Conservation (phyloP, 306 rosid genomes). For the Prunus mira region DNA sequence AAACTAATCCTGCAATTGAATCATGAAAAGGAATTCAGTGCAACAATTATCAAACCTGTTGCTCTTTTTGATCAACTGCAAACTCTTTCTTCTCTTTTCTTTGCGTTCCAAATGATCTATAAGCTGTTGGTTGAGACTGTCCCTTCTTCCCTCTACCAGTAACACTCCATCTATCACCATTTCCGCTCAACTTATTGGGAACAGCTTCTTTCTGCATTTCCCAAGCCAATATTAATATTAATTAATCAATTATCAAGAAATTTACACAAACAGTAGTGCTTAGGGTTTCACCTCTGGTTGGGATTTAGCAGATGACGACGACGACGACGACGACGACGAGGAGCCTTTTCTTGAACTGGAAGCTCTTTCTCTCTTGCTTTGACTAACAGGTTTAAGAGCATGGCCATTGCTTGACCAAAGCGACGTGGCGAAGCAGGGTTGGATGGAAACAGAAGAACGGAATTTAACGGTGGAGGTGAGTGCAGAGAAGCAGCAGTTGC, state of each 20-base stretch:
- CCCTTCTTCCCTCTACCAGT: slow-evolving; percentile 30
- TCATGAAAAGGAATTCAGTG: neutral
- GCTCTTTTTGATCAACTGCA: slow-evolving; percentile 48
- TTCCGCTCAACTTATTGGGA: slow-evolving; percentile 18
- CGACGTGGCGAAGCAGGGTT: slow-evolving; percentile 21
- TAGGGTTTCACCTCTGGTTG: slow-evolving; percentile 18
- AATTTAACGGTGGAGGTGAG: slow-evolving; percentile 49
- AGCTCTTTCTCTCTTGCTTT: slow-evolving; percentile 18
- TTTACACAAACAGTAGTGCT: neutral
- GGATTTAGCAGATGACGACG: slow-evolving; percentile 7
- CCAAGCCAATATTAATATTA: neutral
- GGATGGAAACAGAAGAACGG: slow-evolving; percentile 36
- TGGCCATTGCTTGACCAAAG: slow-evolving; percentile 26
- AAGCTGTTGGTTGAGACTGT: slow-evolving; percentile 40
- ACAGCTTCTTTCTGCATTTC: slow-evolving; percentile 41
- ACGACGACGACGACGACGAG: slow-evolving; percentile 5
- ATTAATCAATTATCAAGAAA: neutral
- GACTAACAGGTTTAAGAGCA: slow-evolving; percentile 28
- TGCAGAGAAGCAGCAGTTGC: slow-evolving; percentile 57
- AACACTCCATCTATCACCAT: slow-evolving; percentile 18
- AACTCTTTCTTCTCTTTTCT: slow-evolving; percentile 58
- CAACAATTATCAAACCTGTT: slow-evolving; percentile 46
- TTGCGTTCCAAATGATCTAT: slow-evolving; percentile 53
- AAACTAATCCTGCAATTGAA: neutral
- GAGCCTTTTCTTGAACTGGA: slow-evolving; percentile 21